phyloP scores from a whole-genome alignment of 768 basidiomycete genomes.

The Russula olivacea region DNA sequence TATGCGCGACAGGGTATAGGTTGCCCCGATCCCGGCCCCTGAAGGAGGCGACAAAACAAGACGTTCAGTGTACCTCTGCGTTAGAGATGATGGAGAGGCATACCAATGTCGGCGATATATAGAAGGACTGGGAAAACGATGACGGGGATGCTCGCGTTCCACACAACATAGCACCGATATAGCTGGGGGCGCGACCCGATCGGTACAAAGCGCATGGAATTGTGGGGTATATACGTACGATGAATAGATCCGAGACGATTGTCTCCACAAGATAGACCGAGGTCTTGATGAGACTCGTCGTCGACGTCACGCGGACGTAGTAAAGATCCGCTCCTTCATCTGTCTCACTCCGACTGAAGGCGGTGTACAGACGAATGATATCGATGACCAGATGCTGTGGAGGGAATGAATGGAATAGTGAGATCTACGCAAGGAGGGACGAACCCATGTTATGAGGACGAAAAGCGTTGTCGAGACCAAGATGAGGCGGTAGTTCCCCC shows the following conservation, averaged over 20 bases:
- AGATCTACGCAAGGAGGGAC: not conserved
- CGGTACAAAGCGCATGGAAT: not conserved
- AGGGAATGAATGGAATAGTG: not conserved
- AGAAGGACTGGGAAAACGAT: conserved; percentile 13
- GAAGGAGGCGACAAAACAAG: not conserved
- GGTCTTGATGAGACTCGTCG: conserved; percentile 18
- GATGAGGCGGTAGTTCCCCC: conserved; percentile 18
- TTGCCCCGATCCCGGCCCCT: conserved; percentile 16
- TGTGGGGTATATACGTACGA: conserved; percentile 1
- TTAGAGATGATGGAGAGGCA: not conserved
- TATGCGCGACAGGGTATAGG: conserved; percentile 12
- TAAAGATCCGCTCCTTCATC: not conserved
- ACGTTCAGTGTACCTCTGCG: not conserved
- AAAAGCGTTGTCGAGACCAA: conserved; percentile 11
- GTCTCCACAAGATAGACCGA: conserved; percentile 18
- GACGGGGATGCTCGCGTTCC: conserved; percentile 13
- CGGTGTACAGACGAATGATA: conserved; percentile 2
- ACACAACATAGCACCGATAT: conserved; percentile 24
- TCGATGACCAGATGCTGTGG: conserved; percentile 16
- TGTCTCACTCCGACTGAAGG: conserved; percentile 5
- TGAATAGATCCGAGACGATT: conserved; percentile 21
- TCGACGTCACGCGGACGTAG: not conserved
- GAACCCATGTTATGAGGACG: conserved; percentile 20
- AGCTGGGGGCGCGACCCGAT: not conserved
- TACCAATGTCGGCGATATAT: conserved; percentile 21